Evolutionary conservation across 441 rosid genomes (phyloP).

Genomic region (Adansonia grandidieri): DNA sequence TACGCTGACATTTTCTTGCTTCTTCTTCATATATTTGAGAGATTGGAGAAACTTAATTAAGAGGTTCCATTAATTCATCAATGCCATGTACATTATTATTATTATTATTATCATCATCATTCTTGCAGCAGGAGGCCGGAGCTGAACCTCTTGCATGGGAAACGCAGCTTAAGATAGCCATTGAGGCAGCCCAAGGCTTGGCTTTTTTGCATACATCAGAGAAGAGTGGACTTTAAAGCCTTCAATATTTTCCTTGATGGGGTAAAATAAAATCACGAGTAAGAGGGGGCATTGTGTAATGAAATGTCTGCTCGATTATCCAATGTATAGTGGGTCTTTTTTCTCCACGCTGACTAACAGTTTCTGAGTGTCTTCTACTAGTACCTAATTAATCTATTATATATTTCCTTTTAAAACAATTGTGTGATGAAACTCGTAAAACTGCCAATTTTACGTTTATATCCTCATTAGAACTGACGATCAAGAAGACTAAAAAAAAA

Average conservation of each 20-base stretch:
- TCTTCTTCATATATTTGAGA: background rate
- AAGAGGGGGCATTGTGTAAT: too few relatives aligned
- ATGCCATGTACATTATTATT: too few relatives aligned
- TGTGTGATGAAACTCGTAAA: background rate
- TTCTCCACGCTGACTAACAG: too few relatives aligned
- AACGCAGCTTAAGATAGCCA: constrained; percentile 62
- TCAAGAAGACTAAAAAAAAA: background rate
- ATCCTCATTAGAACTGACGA: background rate
- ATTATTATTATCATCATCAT: too few relatives aligned
- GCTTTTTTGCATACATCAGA: constrained; percentile 75
- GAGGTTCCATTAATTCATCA: background rate
- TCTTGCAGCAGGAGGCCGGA: constrained; percentile 33
- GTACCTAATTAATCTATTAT: background rate
- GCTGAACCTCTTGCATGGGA: constrained; percentile 73
- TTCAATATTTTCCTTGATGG: constrained; percentile 80
- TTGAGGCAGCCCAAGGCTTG: constrained; percentile 83
- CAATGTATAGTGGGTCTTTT: too few relatives aligned
- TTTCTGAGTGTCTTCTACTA: background rate
- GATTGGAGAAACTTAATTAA: background rate
- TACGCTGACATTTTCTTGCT: too few relatives aligned
- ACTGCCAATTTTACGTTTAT: too few relatives aligned
- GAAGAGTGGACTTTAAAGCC: constrained; percentile 79
- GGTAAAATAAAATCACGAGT: constrained; percentile 37
- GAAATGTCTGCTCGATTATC: too few relatives aligned
- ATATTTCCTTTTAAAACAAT: background rate